phyloP scores from a whole-genome alignment of 202 grass and related monocot genomes.

The Sporobolus alterniflorus region DNA sequence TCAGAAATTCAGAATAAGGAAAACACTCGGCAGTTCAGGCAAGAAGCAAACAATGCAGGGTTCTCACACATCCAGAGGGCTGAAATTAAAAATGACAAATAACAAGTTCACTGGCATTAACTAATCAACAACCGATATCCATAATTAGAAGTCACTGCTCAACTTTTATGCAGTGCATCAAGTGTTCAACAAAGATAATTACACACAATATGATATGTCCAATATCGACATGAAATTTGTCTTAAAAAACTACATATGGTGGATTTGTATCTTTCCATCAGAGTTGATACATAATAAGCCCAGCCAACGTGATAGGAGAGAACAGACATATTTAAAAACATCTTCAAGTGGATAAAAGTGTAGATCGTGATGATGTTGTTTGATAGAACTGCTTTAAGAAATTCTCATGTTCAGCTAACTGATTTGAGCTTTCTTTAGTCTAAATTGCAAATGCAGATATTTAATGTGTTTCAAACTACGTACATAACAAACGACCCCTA shows the following conservation, averaged over 20 bases:
- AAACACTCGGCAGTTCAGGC: too few species aligned
- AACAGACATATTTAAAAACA: not conserved
- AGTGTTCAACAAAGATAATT: not conserved
- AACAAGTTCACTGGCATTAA: not conserved
- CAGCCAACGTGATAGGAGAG: not conserved
- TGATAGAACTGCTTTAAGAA: not conserved
- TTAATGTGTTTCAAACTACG: not conserved
- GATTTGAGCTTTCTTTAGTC: not conserved
- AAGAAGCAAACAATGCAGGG: too few species aligned
- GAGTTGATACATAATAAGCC: not conserved
- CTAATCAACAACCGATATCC: not conserved
- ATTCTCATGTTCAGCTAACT: not conserved
- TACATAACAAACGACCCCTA: not conserved
- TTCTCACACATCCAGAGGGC: not conserved
- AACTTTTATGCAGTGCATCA: conserved; percentile 2
- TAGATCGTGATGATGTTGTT: not conserved
- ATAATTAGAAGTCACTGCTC: not conserved
- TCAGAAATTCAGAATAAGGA: too few species aligned
- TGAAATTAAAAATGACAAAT: not conserved
- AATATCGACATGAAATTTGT: not conserved
- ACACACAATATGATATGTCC: not conserved
- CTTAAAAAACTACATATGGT: not conserved
- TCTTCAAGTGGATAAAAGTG: not conserved
- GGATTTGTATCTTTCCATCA: not conserved
- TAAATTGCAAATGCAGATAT: not conserved